These are phyloP conservation scores for Polygonum aviculare DNA, from an alignment of 148 eudicot species.

Conservation along the genomic window DNA sequence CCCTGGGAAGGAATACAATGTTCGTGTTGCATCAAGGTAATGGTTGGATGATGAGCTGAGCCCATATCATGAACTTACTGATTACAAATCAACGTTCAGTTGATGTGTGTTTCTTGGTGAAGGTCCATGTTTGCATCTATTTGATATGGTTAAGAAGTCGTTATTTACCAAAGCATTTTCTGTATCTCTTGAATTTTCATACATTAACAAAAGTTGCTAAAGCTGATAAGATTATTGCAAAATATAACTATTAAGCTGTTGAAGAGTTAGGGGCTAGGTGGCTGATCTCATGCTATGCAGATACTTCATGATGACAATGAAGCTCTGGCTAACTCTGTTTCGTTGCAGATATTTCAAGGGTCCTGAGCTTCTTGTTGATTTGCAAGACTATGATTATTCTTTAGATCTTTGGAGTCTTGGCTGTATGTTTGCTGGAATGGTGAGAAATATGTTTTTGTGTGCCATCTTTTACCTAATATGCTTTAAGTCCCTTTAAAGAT, in stretches of 20 bases:
- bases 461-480: background rate
- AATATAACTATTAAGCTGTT: background rate
- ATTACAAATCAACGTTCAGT: background rate
- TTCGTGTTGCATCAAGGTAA: slow-evolving; percentile 95
- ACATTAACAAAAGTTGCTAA: background rate
- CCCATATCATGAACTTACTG: background rate
- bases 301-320: background rate
- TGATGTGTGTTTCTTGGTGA: background rate
- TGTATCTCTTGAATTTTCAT: background rate
- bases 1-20: slow-evolving; percentile 88
- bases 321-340: background rate
- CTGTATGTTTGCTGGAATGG: slow-evolving; percentile 99
- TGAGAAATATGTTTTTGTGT: slow-evolving; percentile 21
- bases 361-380: slow-evolving; percentile 96
- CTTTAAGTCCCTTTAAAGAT: background rate
- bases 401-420: slow-evolving; percentile 98
- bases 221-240: background rate
- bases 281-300: background rate
- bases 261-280: background rate
- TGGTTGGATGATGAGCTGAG: slow-evolving; percentile 12
- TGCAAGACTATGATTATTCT: slow-evolving; percentile 98
- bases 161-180: background rate
- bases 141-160: background rate
- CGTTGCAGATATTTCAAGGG: slow-evolving; percentile 88
- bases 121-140: background rate